phyloP scores from a whole-genome alignment of 2,329 filamentous ascomycete species.

The Aspergillus fijiensis region DNA sequence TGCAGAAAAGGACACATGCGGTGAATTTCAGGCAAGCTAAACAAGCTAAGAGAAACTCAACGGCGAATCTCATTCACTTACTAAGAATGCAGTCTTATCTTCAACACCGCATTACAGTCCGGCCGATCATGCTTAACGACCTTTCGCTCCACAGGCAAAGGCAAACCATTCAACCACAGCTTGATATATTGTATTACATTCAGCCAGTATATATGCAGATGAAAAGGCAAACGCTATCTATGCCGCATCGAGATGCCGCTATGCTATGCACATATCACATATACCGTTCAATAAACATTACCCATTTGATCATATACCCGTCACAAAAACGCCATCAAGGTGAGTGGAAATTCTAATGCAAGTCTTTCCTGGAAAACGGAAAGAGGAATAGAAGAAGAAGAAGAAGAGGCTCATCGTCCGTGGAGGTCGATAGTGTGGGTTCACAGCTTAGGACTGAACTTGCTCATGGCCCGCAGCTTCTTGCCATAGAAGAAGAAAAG shows the following conservation, averaged over 20 bases:
- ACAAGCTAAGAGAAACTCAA: neutral
- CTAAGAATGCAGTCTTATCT: neutral
- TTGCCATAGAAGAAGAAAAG: constrained; percentile 50
- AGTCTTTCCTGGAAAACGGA: neutral
- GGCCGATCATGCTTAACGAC: neutral
- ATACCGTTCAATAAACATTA: constrained; percentile 3
- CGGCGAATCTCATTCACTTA: neutral
- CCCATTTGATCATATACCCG: neutral
- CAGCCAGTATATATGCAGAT: neutral
- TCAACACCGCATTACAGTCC: neutral
- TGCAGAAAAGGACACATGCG: neutral
- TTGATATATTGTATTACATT: neutral
- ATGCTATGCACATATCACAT: neutral
- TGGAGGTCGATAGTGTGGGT: neutral
- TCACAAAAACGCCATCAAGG: neutral
- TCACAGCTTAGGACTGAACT: constrained; percentile 36
- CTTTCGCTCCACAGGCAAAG: no score
- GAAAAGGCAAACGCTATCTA: neutral
- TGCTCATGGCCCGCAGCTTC: constrained; percentile 45
- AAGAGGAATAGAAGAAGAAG: neutral
- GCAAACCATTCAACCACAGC: no score
- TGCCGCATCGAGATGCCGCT: neutral
- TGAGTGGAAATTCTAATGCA: neutral
- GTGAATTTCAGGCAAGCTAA: neutral
- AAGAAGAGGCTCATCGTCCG: neutral